phyloP scores from a whole-genome alignment of 331 rosid genomes.

The Rosa hybrid region DNA sequence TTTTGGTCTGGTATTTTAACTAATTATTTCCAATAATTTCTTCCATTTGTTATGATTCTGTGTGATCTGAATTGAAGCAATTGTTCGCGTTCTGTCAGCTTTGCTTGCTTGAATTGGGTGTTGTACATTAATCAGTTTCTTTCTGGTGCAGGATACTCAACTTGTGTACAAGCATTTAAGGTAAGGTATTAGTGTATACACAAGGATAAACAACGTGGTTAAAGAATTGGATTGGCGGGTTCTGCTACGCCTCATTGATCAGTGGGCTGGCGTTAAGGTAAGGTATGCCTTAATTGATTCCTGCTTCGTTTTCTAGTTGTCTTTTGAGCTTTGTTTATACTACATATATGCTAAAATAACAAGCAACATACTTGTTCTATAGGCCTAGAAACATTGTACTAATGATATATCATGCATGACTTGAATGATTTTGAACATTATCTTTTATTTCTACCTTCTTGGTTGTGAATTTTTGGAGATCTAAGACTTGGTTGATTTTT shows the following conservation, averaged over 20 bases:
- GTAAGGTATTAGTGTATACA: not conserved
- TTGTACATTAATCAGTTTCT: not conserved
- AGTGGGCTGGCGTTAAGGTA: not conserved
- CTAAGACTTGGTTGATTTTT: too few relatives aligned
- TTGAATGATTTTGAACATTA: too few relatives aligned
- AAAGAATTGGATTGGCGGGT: not conserved
- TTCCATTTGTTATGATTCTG: not conserved
- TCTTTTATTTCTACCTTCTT: too few relatives aligned
- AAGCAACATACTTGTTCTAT: too few relatives aligned
- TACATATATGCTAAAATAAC: too few relatives aligned
- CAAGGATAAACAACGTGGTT: not conserved
- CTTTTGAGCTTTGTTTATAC: too few relatives aligned
- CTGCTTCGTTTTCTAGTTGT: too few relatives aligned
- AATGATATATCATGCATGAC: too few relatives aligned
- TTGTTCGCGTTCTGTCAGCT: not conserved
- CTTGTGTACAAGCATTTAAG: conserved; percentile 83
- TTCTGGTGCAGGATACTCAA: conserved; percentile 66
- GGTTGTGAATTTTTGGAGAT: too few relatives aligned
- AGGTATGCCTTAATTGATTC: too few relatives aligned
- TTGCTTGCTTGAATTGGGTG: not conserved
- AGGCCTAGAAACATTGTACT: too few relatives aligned
- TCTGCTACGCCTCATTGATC: not conserved
- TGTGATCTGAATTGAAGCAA: not conserved
- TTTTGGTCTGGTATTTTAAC: conserved; percentile 66
- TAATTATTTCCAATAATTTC: not conserved